Evolutionary conservation across 768 basidiomycete species (phyloP), one percentile per base, ranked within the genome.

Genomic region (Leccinum broughii): DNA sequence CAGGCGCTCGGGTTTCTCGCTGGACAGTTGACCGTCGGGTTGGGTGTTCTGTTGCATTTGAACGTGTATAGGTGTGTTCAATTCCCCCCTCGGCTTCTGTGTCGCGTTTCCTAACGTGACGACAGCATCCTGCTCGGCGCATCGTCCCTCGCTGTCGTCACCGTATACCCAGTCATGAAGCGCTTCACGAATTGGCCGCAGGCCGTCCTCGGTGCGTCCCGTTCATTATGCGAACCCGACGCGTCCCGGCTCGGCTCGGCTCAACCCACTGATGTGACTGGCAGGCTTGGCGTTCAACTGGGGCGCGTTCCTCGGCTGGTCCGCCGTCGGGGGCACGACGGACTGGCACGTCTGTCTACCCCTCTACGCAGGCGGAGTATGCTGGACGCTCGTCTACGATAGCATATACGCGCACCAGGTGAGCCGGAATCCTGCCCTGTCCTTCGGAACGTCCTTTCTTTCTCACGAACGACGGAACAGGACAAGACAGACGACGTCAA

Each of bases 361-460:
- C 3, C 81, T 99, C 13, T 98, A 98, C 69, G 87, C 89, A 1
- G 93, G 95, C 8, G 92, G 93, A 24, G 77, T 95, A 28, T 86
- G 86, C 67, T 98, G 95, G 95, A 95, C 95, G 53, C 82, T 99
- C 49, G 92, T 97, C 2, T 99, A 98, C 70, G 97, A 99, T 67
- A 96, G 89, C 53, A 94, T 98, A 65, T 98, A 98, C 68, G 97
- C 97, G 3, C 97, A 99, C 73, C 96, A 98, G 79, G 93, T 91
- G 62, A 32, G 76, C 32, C 32, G 32, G 10, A 30, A n/a, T n/a
- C n/a, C n/a, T 32, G 9, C 2, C 22, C 50, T 3, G 10, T 5
- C 50, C 24, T 30, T 28, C 32, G 0, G 32, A 11, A 13, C 13
- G 34, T 8, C 1, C 1, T 22, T 11, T 32, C 1, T 32, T 28